Evolutionary conservation across 768 basidiomycete species (phyloP), one percentile per base, ranked within the genome.

Genomic region (Tubosaeta sp.): DNA sequence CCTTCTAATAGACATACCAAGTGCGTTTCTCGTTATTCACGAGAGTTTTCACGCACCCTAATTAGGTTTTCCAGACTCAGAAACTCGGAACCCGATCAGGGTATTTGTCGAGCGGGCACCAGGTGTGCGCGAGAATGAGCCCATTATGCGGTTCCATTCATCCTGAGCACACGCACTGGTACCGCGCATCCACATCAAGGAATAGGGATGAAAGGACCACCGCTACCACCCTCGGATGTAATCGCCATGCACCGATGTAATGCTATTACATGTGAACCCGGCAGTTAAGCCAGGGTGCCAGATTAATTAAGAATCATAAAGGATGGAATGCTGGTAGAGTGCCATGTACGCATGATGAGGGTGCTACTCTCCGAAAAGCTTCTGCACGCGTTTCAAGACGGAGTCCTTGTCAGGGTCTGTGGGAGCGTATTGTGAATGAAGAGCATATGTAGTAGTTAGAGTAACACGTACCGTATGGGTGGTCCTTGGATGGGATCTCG

Each of bases 401-500:
- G 93, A 96, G 65, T 98, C 95, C 68, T 97, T 97, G 12, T 85
- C 83, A 14, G 95, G 95, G 71, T 98, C 95, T 95, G 61, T 27
- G 46, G 32, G 56, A 44, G 47, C 59, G 48, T 63, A 55, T 60
- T 39, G 49, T 58, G 52, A 53, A 54, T 47, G 55, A 54, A 54
- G 25, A 45, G 48, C n/a, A 44, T 40, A 53, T 31, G 44, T 38
- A 31, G 44, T 24, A 48, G 32, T 44, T 38, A 42, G 29, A 41
- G 41, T 10, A 45, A 44, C 35, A 71, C 81, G 52, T 48, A 95
- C 95, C 94, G 61, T 98, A 98, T 31, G 95, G 95, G 70, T 96
- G 94, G 64, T 98, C 95, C 69, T 98, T 98, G 49, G 92, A 94
- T 22, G 96, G 96, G 55, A 99, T 98, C 71, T 99, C 96, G 14